A percentile compares a stretch with the other conserved stretches of the same genome.
phyloP scores from a whole-genome alignment of 2,329 filamentous ascomycete species.

The Aspergillus cejpii region DNA sequence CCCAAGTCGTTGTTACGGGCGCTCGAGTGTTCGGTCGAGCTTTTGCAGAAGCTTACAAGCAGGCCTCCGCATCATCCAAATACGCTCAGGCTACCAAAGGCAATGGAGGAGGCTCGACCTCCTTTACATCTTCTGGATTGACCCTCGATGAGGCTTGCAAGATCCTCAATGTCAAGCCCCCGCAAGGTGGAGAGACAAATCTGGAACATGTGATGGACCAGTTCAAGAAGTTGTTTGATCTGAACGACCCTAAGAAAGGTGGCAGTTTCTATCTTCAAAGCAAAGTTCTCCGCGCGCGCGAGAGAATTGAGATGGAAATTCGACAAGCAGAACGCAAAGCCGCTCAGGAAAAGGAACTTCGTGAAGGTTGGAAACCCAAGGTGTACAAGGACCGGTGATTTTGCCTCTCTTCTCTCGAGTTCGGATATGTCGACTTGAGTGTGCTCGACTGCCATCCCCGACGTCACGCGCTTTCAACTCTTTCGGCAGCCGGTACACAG shows the following conservation, averaged over 20 bases:
- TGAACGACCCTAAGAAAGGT: slow-evolving; percentile 89
- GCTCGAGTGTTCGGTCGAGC: slow-evolving; percentile 86
- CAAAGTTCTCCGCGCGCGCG: slow-evolving; percentile 85
- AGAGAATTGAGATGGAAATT: slow-evolving; percentile 84
- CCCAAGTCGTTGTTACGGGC: slow-evolving; percentile 85
- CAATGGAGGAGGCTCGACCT: slow-evolving; percentile 47
- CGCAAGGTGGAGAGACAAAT: slow-evolving; percentile 67
- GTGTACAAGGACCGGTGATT: slow-evolving; percentile 75
- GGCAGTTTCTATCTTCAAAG: slow-evolving; percentile 98
- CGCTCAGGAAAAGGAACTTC: slow-evolving; percentile 67
- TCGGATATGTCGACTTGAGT: neutral
- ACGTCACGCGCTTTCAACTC: neutral
- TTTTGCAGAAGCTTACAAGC: slow-evolving; percentile 89
- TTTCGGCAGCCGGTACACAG: neutral
- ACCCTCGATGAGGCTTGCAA: slow-evolving; percentile 95
- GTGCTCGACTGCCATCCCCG: neutral
- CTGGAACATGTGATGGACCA: slow-evolving; percentile 72
- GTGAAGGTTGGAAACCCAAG: slow-evolving; percentile 90
- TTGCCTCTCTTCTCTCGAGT: neutral
- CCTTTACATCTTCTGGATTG: slow-evolving; percentile 62
- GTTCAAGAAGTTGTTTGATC: slow-evolving; percentile 92
- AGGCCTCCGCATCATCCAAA: slow-evolving; percentile 79
- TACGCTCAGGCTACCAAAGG: slow-evolving; percentile 68
- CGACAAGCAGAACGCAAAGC: slow-evolving; percentile 63
- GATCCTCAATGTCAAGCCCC: slow-evolving; percentile 91